A percentile compares a stretch with the other conserved stretches of the same genome.
Evolutionary conservation across 148 eudicot species (phyloP).

Genomic region (Diospyros kaki): DNA sequence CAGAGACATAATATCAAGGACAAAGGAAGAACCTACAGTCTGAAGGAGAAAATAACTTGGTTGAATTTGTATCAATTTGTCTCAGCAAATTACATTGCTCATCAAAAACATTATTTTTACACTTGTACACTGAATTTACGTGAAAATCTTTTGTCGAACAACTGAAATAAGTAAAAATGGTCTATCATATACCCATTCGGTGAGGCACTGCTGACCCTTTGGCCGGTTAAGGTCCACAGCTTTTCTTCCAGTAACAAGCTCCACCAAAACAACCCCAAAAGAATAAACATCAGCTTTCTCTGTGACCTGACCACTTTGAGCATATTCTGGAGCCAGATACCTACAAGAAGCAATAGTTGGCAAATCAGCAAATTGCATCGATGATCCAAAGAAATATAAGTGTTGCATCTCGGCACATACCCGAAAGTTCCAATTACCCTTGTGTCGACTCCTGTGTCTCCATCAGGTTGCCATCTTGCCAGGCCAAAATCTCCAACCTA

Average conservation of each 20-base stretch:
- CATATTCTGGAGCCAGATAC: slow-evolving; percentile 41
- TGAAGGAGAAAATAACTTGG: neutral
- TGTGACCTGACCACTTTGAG: slow-evolving; percentile 35
- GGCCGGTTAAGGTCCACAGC: slow-evolving; percentile 37
- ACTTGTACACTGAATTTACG: neutral
- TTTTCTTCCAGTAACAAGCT: slow-evolving; percentile 38
- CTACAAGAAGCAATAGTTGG: slow-evolving; percentile 12
- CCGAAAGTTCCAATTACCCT: slow-evolving; percentile 42
- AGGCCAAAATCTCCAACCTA: slow-evolving; percentile 39
- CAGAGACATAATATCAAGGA: neutral
- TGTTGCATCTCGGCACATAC: slow-evolving; percentile 16
- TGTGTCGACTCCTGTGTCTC: slow-evolving; percentile 33
- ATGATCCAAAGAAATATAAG: neutral
- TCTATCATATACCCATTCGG: slow-evolving; percentile 29
- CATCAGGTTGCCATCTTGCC: slow-evolving; percentile 45
- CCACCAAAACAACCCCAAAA: slow-evolving; percentile 35
- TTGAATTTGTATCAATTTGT: too few relatives aligned
- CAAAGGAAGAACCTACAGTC: neutral
- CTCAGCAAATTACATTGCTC: neutral
- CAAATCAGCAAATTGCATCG: neutral
- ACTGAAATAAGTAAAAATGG: neutral
- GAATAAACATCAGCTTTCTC: slow-evolving; percentile 42
- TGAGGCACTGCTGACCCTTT: slow-evolving; percentile 39
- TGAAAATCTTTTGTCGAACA: too few relatives aligned
- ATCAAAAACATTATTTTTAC: neutral